Percentiles rank a stretch among this genome's conserved stretches.
Evolutionary conservation across 768 basidiomycete genomes (phyloP).

Genomic region (Pulveroboletus sp.): DNA sequence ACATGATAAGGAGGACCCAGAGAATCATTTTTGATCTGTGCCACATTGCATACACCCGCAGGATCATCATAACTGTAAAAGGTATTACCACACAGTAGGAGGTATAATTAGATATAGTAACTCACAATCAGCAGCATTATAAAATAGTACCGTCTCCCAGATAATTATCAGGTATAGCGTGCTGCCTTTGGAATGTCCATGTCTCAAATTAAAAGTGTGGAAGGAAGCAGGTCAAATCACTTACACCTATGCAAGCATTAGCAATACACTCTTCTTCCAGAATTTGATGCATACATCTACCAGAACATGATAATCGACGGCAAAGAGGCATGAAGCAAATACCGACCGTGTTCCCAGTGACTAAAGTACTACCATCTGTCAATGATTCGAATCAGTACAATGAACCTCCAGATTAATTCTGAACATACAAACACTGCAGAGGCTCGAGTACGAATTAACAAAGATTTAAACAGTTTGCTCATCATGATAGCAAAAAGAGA

Average conservation of each 20-base stretch:
- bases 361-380: no score
- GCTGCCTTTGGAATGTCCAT: not conserved
- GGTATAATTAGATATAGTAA: no score
- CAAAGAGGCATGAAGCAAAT: no score
- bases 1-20: not conserved
- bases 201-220: not conserved
- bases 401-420: not conserved
- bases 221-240: not conserved
- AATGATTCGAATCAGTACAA: not conserved
- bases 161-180: fast-evolving
- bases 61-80: no score
- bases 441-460: not conserved
- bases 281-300: not conserved
- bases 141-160: not conserved
- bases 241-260: not conserved
- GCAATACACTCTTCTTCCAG: not conserved
- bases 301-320: not conserved
- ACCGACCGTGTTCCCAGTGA: no score
- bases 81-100: no score
- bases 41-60: not conserved
- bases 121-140: no score
- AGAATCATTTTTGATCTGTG: not conserved
- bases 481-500: no score
- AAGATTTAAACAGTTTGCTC: not conserved
- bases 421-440: not conserved